Conservation (phyloP, 805 yeast genomes). For the Candida nanaspora region DNA sequence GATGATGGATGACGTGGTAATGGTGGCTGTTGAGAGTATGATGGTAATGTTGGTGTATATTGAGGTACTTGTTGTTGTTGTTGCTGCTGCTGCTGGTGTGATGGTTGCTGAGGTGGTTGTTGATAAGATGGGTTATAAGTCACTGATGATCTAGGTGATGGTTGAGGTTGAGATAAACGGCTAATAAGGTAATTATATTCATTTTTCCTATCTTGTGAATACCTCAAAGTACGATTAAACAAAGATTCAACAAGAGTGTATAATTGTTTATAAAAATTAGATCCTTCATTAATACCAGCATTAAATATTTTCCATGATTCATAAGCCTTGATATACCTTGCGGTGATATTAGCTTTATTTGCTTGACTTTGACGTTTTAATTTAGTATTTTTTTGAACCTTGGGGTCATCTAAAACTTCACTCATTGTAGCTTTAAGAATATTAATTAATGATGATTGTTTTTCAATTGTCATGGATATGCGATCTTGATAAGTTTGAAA, state of each 20-base stretch:
- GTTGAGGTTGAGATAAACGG: background rate
- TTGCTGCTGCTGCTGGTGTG: too few relatives aligned
- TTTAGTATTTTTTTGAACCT: slow-evolving; percentile 35
- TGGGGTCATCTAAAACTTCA: slow-evolving; percentile 37
- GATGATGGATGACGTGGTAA: background rate
- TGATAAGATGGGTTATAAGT: slow-evolving; percentile 19
- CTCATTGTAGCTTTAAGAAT: slow-evolving; percentile 37
- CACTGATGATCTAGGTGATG: slow-evolving; percentile 15
- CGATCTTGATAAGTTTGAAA: slow-evolving; percentile 64
- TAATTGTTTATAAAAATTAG: slow-evolving; percentile 52
- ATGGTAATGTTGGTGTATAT: background rate
- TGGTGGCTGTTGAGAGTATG: background rate
- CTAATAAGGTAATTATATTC: background rate
- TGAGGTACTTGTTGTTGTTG: background rate
- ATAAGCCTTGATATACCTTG: slow-evolving; percentile 40
- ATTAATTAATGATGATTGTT: slow-evolving; percentile 47
- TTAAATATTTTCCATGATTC: slow-evolving; percentile 51
- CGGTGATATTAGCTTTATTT: slow-evolving; percentile 30
- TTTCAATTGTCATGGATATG: slow-evolving; percentile 58
- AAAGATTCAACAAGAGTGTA: slow-evolving; percentile 26
- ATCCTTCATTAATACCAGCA: slow-evolving; percentile 56
- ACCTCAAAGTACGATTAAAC: slow-evolving; percentile 18
- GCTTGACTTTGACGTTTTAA: slow-evolving; percentile 34
- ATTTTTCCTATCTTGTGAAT: slow-evolving; percentile 21
- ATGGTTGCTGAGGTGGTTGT: slow-evolving; percentile 2